Evolutionary conservation across 345 rosid species (phyloP).

Genomic region (Crucihimalaya himalaica): DNA sequence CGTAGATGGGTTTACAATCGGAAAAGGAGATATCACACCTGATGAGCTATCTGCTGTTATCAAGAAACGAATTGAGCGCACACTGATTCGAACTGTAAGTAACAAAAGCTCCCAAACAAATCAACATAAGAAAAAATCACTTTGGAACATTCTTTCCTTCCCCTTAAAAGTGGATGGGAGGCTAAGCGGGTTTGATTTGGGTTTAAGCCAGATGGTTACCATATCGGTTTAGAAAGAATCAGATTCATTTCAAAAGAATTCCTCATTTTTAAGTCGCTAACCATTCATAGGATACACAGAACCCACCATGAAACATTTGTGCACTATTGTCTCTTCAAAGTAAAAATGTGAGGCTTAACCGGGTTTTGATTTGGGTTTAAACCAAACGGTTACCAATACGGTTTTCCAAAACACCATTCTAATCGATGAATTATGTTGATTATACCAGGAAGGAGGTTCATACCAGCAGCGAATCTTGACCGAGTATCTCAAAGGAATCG

Average conservation of each 20-base stretch:
- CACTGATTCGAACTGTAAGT: slow-evolving; percentile 81
- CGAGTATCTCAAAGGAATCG: slow-evolving; percentile 78
- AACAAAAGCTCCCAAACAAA: neutral
- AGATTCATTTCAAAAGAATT: neutral
- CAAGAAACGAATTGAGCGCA: slow-evolving; percentile 77
- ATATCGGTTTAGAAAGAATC: neutral
- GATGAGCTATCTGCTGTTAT: slow-evolving; percentile 70
- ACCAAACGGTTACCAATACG: neutral
- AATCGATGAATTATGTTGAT: neutral
- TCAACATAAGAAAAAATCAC: neutral
- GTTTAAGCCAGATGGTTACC: neutral
- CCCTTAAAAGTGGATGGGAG: neutral
- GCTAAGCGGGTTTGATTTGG: slow-evolving; percentile 9
- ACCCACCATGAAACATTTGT: neutral
- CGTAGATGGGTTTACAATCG: slow-evolving; percentile 65
- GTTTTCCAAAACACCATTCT: neutral
- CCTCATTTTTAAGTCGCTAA: neutral
- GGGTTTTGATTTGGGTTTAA: neutral
- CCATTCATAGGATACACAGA: too few species aligned
- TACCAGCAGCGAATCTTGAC: slow-evolving; percentile 77
- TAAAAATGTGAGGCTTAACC: neutral
- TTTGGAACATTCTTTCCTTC: neutral
- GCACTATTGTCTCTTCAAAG: neutral
- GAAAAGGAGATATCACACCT: slow-evolving; percentile 65
- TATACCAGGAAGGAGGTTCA: slow-evolving; percentile 86